These are phyloP conservation scores for Didymella arachidicola DNA, from an alignment of 2,329 filamentous ascomycete genomes.

Conservation along the genomic window DNA sequence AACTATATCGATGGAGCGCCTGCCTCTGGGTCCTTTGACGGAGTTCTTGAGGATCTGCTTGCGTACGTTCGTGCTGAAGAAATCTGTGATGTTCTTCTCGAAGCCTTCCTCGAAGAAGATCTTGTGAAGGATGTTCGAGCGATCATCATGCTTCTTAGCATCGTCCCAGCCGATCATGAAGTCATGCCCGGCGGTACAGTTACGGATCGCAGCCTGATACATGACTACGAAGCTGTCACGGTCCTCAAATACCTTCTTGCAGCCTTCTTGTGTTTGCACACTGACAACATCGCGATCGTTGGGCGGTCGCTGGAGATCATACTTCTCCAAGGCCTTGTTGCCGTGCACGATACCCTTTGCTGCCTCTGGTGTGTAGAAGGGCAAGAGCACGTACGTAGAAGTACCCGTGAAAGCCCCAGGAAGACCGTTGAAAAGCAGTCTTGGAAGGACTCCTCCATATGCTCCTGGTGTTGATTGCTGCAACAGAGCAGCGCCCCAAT, in stretches of 20 bases:
- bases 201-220: slow-evolving; percentile 67
- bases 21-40: slow-evolving; percentile 55
- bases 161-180: slow-evolving; percentile 61
- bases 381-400: slow-evolving; percentile 57
- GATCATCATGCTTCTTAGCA: slow-evolving; percentile 49
- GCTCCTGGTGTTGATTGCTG: slow-evolving; percentile 49
- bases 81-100: slow-evolving; percentile 70
- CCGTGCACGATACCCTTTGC: slow-evolving; percentile 56
- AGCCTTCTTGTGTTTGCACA: slow-evolving; percentile 60
- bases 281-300: slow-evolving; percentile 55
- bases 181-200: slow-evolving; percentile 62
- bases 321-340: slow-evolving; percentile 57
- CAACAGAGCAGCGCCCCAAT: slow-evolving; percentile 61
- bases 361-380: slow-evolving; percentile 62
- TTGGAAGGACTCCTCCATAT: slow-evolving; percentile 57
- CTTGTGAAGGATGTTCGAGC: slow-evolving; percentile 54
- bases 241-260: slow-evolving; percentile 60
- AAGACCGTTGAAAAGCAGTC: slow-evolving; percentile 56
- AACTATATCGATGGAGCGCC: slow-evolving; percentile 62
- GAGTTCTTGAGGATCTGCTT: slow-evolving; percentile 57
- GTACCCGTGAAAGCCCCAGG: slow-evolving; percentile 60
- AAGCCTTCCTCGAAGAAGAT: slow-evolving; percentile 68
- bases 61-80: slow-evolving; percentile 60
- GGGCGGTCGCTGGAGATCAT: slow-evolving; percentile 55
- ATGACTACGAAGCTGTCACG: slow-evolving; percentile 59